These are phyloP conservation scores for Anisodus tanguticus DNA, from an alignment of 257 asterid species.

Conservation along the genomic window DNA sequence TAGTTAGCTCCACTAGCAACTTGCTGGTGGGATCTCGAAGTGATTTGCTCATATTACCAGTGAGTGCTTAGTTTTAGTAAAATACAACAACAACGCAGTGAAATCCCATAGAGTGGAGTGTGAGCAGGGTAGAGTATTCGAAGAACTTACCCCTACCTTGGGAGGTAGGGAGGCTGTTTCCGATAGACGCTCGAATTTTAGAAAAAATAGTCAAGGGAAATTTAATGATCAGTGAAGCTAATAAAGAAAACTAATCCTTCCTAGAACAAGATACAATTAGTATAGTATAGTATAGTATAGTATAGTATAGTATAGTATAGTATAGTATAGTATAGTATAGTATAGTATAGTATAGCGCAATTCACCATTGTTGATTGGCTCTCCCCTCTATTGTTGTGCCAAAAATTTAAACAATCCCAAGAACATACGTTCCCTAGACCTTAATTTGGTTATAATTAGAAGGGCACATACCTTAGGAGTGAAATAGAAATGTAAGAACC, in stretches of 20 bases:
- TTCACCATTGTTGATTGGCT: neutral
- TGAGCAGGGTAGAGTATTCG: too few species aligned
- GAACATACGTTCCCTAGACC: neutral
- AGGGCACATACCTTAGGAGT: neutral
- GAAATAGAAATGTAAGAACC: neutral
- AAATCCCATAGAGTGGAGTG: too few species aligned
- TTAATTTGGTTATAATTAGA: neutral
- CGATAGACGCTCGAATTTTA: too few species aligned
- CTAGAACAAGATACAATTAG: neutral
- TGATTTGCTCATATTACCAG: neutral
- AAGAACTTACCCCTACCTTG: too few species aligned
- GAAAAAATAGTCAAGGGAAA: neutral
- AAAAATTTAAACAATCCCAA: neutral
- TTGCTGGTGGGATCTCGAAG: neutral
- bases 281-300: too few species aligned
- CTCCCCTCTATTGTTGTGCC: neutral
- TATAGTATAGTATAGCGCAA: neutral
- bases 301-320: too few species aligned
- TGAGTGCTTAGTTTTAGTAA: neutral
- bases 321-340: too few species aligned
- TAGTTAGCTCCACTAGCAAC: neutral
- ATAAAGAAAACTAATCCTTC: neutral
- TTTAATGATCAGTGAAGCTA: neutral
- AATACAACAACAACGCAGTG: neutral
- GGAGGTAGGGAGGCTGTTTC: too few species aligned